phyloP scores from a whole-genome alignment of 2,329 filamentous ascomycete genomes.

The Incumbomyces lentus region DNA sequence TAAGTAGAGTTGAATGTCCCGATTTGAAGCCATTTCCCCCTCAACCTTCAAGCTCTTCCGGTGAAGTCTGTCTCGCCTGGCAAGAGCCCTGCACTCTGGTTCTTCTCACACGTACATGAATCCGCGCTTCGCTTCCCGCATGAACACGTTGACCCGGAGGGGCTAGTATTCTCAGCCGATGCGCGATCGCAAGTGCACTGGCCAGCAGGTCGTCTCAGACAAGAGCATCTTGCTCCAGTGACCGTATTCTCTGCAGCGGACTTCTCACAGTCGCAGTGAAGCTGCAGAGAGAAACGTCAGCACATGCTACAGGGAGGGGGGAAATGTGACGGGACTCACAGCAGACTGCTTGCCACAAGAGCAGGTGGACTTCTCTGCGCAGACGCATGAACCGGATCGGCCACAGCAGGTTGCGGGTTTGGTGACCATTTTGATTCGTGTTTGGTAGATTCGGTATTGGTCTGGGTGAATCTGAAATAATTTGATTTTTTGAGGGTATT shows the following conservation, averaged over 20 bases:
- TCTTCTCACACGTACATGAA: conserved; percentile 77
- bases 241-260: conserved; percentile 64
- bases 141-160: conserved; percentile 54
- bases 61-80: conserved; percentile 81
- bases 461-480: too few relatives aligned
- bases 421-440: conserved; percentile 29
- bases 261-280: conserved; percentile 78
- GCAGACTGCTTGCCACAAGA: conserved; percentile 84
- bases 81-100: conserved; percentile 45
- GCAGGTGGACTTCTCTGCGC: conserved; percentile 55
- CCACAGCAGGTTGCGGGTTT: conserved; percentile 50
- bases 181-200: conserved; percentile 73
- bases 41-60: conserved; percentile 39
- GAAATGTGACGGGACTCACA: conserved; percentile 20
- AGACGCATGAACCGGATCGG: conserved; percentile 47
- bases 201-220: conserved; percentile 52
- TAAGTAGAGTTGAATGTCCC: background rate
- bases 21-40: background rate
- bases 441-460: too few relatives aligned
- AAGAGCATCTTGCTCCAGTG: conserved; percentile 67
- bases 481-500: too few relatives aligned
- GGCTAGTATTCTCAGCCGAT: conserved; percentile 55
- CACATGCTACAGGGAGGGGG: background rate
- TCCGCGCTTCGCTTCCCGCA: conserved; percentile 66
- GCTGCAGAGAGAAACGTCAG: background rate